Percentiles rank a stretch among this genome's conserved stretches.
These are phyloP conservation scores for Gloeopeniophorella convolvens DNA, from an alignment of 768 basidiomycete genomes.

Conservation along the genomic window DNA sequence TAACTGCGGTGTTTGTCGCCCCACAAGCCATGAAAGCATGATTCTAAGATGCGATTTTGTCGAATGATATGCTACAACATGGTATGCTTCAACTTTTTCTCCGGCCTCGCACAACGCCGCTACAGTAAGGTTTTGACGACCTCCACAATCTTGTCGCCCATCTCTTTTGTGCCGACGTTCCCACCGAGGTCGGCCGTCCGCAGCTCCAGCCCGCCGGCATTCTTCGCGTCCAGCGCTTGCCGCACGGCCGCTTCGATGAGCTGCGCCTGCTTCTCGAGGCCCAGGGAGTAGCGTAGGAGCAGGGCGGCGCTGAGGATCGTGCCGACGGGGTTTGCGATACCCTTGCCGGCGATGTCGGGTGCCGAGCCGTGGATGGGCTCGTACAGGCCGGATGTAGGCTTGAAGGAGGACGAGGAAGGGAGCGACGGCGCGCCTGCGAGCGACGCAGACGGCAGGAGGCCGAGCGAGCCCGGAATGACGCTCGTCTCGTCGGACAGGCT, in stretches of 20 bases:
- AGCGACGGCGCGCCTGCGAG: slow-evolving; percentile 80
- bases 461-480: slow-evolving; percentile 96
- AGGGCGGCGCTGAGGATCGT: slow-evolving; percentile 92
- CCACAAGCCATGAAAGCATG: too few species aligned
- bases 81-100: not conserved
- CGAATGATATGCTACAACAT: not conserved
- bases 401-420: slow-evolving; percentile 48
- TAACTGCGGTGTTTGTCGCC: not conserved
- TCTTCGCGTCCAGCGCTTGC: slow-evolving; percentile 71
- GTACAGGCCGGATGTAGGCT: slow-evolving; percentile 82
- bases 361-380: slow-evolving; percentile 97
- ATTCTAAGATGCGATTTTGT: not conserved
- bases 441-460: slow-evolving; percentile 92
- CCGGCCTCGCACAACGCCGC: slow-evolving; percentile 9
- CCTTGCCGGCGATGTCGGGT: slow-evolving; percentile 91
- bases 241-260: slow-evolving; percentile 88
- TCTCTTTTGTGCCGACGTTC: slow-evolving; percentile 59
- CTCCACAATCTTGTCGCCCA: slow-evolving; percentile 81
- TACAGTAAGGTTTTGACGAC: slow-evolving; percentile 54
- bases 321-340: slow-evolving; percentile 91
- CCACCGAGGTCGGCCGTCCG: slow-evolving; percentile 90
- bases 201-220: slow-evolving; percentile 65
- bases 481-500: slow-evolving; percentile 96
- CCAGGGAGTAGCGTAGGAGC: slow-evolving; percentile 92
- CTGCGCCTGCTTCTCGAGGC: slow-evolving; percentile 75